Conservation (phyloP, 2,329 filamentous ascomycete genomes). For the Furcasterigmium sp. region DNA sequence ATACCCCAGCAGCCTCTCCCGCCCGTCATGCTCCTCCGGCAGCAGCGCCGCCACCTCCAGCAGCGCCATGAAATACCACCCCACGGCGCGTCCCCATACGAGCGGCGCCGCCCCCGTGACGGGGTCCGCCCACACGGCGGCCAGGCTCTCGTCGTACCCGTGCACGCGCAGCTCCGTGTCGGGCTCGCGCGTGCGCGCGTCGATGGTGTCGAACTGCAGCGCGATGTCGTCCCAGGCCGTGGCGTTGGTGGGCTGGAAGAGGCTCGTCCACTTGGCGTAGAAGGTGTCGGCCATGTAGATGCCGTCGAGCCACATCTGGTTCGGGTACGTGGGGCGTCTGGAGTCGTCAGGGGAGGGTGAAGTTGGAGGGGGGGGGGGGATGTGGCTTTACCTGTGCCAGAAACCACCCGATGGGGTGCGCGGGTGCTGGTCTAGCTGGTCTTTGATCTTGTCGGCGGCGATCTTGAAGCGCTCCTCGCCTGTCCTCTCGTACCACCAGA, state of each 20-base stretch:
- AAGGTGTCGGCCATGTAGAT: conserved; percentile 44
- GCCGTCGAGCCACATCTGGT: conserved; percentile 56
- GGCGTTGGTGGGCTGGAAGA: conserved; percentile 29
- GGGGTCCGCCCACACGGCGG: conserved; percentile 45
- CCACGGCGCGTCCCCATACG: conserved; percentile 49
- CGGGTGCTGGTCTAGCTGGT: conserved; percentile 41
- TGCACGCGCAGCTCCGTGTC: conserved; percentile 42
- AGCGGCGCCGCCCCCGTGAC: conserved; percentile 43
- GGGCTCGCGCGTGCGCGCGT: conserved; percentile 32
- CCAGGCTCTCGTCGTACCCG: conserved; percentile 45
- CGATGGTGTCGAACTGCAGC: conserved; percentile 39
- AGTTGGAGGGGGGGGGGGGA: no score
- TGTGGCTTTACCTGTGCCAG: conserved; percentile 43
- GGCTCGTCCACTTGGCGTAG: conserved; percentile 32
- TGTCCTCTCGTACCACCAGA: conserved; percentile 42
- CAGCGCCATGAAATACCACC: conserved; percentile 49
- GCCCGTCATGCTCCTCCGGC: conserved; percentile 28
- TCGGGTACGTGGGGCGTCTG: conserved; percentile 39
- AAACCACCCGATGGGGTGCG: conserved; percentile 46
- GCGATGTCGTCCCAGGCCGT: conserved; percentile 39
- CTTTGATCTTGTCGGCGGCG: conserved; percentile 39
- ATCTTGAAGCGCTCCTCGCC: conserved; percentile 40
- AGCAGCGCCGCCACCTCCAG: conserved; percentile 44
- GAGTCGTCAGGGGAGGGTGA: no score
- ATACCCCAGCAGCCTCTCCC: conserved; percentile 28